These are phyloP conservation scores for Amaranthus palmeri DNA, from an alignment of 148 eudicot genomes.

Conservation along the genomic window DNA sequence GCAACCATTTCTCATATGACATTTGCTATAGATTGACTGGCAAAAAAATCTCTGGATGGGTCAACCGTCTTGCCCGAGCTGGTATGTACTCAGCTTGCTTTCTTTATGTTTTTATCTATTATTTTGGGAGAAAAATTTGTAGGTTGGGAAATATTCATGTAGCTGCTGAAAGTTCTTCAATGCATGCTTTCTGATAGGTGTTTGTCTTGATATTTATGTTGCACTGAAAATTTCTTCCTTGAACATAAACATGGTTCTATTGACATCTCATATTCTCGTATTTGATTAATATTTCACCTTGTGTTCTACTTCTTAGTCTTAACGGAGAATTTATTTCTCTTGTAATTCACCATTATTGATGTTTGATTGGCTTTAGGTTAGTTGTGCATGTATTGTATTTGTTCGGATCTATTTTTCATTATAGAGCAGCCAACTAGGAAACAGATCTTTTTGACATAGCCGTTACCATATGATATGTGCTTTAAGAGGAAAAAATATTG, in stretches of 20 bases:
- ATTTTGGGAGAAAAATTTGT: neutral
- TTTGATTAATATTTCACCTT: too few species aligned
- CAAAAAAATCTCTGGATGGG: constrained; percentile 82
- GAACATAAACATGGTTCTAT: neutral
- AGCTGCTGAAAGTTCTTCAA: neutral
- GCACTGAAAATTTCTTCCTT: neutral
- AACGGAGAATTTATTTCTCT: neutral
- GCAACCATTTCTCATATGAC: constrained; percentile 87
- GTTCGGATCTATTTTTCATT: neutral
- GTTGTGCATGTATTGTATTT: neutral
- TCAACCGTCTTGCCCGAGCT: constrained; percentile 73
- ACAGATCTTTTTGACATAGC: too few species aligned
- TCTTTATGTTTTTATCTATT: neutral
- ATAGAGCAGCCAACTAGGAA: too few species aligned
- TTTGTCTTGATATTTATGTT: neutral
- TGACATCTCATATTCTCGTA: too few species aligned
- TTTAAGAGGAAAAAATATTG: too few species aligned
- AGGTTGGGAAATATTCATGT: neutral
- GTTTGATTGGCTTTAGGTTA: neutral
- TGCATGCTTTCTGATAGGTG: neutral
- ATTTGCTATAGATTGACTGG: constrained; percentile 53
- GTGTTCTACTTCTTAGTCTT: neutral
- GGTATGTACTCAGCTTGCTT: constrained; percentile 37
- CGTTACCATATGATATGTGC: too few species aligned
- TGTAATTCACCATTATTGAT: too few species aligned